Percentiles rank a stretch among this genome's conserved stretches.
These are phyloP conservation scores for Cenchrus purpureus DNA, from an alignment of 176 grass and related monocot genomes.

Conservation along the genomic window DNA sequence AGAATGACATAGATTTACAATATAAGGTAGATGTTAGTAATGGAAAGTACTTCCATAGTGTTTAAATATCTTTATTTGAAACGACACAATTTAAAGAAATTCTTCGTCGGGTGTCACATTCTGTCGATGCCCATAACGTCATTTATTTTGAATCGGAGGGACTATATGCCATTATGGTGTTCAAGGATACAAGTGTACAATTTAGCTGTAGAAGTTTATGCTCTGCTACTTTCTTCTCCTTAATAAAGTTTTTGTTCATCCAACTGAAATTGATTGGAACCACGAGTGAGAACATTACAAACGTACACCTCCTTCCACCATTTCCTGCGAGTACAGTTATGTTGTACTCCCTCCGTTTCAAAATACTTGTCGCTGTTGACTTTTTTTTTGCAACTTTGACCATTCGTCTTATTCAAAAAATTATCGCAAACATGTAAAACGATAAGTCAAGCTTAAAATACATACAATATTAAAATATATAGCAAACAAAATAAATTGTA, in stretches of 20 bases:
- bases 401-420: too few relatives aligned
- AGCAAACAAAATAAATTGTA: too few relatives aligned
- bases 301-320: not conserved
- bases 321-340: not conserved
- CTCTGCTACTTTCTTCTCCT: not conserved
- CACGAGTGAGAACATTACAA: conserved; percentile 10
- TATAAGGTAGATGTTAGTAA: not conserved
- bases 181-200: conserved; percentile 25
- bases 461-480: too few relatives aligned
- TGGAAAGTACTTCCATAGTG: too few relatives aligned
- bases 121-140: not conserved
- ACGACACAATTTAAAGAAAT: not conserved
- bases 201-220: not conserved
- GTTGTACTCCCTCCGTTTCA: not conserved
- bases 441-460: too few relatives aligned
- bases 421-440: too few relatives aligned
- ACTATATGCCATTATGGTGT: not conserved
- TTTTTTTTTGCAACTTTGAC: too few relatives aligned
- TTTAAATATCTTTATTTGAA: not conserved
- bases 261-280: conserved; percentile 28
- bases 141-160: not conserved
- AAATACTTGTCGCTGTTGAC: too few relatives aligned
- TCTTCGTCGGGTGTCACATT: not conserved
- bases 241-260: conserved; percentile 12
- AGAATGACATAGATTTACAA: not conserved